A percentile compares a stretch with the other conserved stretches of the same genome.
Conservation (phyloP, 31 red algal genomes). For the Bonnemaisonia californica region DNA sequence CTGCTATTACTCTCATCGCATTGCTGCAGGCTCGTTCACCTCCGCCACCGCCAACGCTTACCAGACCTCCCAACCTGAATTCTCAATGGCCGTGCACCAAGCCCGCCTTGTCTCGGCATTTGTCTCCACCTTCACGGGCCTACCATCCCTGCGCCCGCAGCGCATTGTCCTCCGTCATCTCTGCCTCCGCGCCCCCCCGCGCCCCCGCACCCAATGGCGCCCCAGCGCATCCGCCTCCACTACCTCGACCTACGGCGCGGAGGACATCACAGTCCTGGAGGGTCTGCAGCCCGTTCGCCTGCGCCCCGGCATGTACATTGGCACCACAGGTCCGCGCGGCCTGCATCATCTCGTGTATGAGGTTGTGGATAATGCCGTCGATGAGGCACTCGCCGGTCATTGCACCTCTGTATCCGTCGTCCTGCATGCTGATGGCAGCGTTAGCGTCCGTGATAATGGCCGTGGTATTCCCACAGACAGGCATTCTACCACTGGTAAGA, state of each 20-base stretch:
- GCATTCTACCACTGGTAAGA: conserved; percentile 89
- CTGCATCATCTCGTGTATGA: conserved; percentile 98
- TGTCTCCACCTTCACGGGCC: neutral
- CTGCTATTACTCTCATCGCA: too few species aligned
- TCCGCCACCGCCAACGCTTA: too few species aligned
- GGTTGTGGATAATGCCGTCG: conserved; percentile 98
- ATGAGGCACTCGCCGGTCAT: conserved; percentile 94
- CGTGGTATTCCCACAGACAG: conserved; percentile 91
- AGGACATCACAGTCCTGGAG: conserved; percentile 91
- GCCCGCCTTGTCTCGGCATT: neutral
- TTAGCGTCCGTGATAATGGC: conserved; percentile 92
- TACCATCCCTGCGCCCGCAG: neutral
- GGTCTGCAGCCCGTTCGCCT: conserved; percentile 94
- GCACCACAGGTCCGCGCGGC: conserved; percentile 90
- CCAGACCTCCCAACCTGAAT: too few species aligned
- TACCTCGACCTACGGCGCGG: conserved; percentile 74
- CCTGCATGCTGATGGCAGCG: conserved; percentile 78
- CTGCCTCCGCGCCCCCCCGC: neutral
- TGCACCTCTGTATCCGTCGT: conserved; percentile 70
- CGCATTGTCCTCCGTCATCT: neutral
- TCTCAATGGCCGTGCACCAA: neutral
- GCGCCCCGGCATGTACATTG: conserved; percentile 99
- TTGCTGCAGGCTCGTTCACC: too few species aligned
- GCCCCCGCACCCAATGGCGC: neutral
- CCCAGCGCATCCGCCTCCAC: neutral